Percentiles rank a stretch among this genome's conserved stretches.
Evolutionary conservation across 1,139 yeast species (phyloP).

Genomic region (Suhomyces maxii): DNA sequence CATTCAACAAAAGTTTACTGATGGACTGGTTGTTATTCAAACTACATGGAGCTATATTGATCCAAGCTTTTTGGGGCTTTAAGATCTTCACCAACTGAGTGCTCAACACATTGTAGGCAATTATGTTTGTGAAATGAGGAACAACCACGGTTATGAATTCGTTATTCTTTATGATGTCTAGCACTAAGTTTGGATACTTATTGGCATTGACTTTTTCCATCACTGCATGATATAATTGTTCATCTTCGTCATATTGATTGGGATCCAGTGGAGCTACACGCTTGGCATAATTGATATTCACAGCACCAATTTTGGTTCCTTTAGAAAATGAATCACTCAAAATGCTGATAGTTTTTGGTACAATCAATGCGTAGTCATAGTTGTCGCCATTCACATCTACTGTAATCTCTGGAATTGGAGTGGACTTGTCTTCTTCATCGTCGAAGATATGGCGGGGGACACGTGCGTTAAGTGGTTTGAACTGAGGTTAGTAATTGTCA

Average conservation of each 20-base stretch:
- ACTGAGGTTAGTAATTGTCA: slow-evolving; percentile 25
- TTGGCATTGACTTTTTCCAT: slow-evolving; percentile 21
- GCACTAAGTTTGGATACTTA: slow-evolving; percentile 22
- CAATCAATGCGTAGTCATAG: slow-evolving; percentile 21
- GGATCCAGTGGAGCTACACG: slow-evolving; percentile 12
- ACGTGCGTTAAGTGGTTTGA: slow-evolving; percentile 55
- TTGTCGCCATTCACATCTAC: slow-evolving; percentile 5
- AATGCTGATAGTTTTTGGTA: slow-evolving; percentile 31
- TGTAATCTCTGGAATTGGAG: slow-evolving; percentile 17
- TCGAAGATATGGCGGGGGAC: slow-evolving; percentile 55
- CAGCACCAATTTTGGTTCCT: slow-evolving; percentile 21
- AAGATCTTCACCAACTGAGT: slow-evolving; percentile 18
- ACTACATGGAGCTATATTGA: slow-evolving; percentile 36
- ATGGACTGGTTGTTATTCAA: slow-evolving; percentile 33
- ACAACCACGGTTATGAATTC: slow-evolving; percentile 21
- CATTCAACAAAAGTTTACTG: slow-evolving; percentile 26
- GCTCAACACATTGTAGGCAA: slow-evolving; percentile 35
- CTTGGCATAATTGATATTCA: slow-evolving; percentile 23
- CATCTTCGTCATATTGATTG: slow-evolving; percentile 54
- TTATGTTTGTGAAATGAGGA: slow-evolving; percentile 34
- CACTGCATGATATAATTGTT: slow-evolving; percentile 49
- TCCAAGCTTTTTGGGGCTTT: slow-evolving; percentile 23
- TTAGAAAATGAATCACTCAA: slow-evolving; percentile 22
- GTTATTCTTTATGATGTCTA: slow-evolving; percentile 26
- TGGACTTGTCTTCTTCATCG: slow-evolving; percentile 34